Evolutionary conservation across 257 asterid genomes (phyloP).

Genomic region (Perilla frutescens): DNA sequence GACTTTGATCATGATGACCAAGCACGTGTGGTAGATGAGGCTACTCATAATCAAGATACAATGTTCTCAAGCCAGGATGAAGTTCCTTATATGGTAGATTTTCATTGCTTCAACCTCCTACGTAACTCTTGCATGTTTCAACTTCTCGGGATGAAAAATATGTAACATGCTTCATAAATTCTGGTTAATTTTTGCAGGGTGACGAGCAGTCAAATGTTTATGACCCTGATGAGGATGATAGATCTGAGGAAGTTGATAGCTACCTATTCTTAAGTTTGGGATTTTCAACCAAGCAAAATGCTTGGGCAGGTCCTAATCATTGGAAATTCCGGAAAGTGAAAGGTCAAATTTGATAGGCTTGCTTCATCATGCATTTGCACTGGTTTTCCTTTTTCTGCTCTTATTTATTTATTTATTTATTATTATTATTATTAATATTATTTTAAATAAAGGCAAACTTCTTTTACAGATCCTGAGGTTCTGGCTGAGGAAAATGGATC

Average conservation of each 20-base stretch:
- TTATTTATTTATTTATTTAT: too few relatives aligned
- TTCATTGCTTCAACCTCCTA: conserved; percentile 25
- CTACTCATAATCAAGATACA: conserved; percentile 52
- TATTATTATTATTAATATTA: not conserved
- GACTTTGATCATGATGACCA: conserved; percentile 74
- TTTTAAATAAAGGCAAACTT: conserved; percentile 29
- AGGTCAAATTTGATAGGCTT: conserved; percentile 52
- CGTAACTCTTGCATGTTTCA: conserved; percentile 14
- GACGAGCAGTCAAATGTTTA: conserved; percentile 47
- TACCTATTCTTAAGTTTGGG: conserved; percentile 79
- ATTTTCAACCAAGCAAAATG: conserved; percentile 77
- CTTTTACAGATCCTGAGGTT: conserved; percentile 57
- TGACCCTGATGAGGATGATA: conserved; percentile 62
- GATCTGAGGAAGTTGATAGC: conserved; percentile 75
- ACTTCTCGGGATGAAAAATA: conserved; percentile 3
- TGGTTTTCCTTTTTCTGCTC: conserved; percentile 2
- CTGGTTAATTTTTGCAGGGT: conserved; percentile 54
- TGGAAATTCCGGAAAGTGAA: conserved; percentile 86
- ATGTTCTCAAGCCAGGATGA: conserved; percentile 55
- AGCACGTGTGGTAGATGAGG: conserved; percentile 61
- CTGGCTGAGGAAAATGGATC: conserved; percentile 60
- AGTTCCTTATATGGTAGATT: conserved; percentile 49
- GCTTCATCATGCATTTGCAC: conserved; percentile 26
- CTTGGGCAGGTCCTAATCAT: conserved; percentile 99
- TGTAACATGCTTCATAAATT: conserved; percentile 23